These are phyloP conservation scores for Dipteronia sinensis DNA, from an alignment of 345 rosid species.

Conservation along the genomic window DNA sequence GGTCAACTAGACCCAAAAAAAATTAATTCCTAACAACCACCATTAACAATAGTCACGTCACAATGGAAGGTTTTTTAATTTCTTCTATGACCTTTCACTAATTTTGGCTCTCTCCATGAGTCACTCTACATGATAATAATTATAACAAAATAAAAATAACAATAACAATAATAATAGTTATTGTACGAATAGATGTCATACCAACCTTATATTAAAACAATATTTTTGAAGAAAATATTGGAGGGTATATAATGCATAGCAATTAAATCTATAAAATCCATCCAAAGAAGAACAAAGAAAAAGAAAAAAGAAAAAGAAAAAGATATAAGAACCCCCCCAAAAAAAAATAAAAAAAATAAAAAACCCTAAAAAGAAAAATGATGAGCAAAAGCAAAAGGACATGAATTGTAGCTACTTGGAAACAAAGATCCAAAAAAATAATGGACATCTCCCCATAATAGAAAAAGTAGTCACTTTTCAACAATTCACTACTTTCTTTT, in stretches of 20 bases:
- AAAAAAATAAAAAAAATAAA: no score
- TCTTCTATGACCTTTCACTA: slow-evolving; percentile 9
- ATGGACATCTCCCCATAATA: slow-evolving; percentile 21
- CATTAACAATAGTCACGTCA: slow-evolving; percentile 7
- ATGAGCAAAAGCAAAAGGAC: slow-evolving; percentile 10
- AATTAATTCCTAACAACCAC: neutral
- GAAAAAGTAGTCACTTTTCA: slow-evolving; percentile 31
- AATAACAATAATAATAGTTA: neutral
- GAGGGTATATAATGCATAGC: neutral
- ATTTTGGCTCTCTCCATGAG: slow-evolving; percentile 1
- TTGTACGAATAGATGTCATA: slow-evolving; percentile 15
- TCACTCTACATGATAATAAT: neutral
- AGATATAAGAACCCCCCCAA: neutral
- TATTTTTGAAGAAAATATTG: neutral
- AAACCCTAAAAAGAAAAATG: neutral
- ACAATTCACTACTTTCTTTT: slow-evolving; percentile 18
- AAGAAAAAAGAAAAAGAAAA: no score
- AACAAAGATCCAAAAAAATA: slow-evolving; percentile 22
- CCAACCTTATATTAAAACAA: slow-evolving; percentile 23
- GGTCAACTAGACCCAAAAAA: slow-evolving; percentile 3
- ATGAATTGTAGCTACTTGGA: slow-evolving; percentile 14
- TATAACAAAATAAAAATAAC: neutral
- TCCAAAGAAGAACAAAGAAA: neutral
- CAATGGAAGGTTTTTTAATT: neutral
- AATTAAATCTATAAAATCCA: neutral